Evolutionary conservation across 1,139 yeast species (phyloP).

Genomic region (Candida sp.): DNA sequence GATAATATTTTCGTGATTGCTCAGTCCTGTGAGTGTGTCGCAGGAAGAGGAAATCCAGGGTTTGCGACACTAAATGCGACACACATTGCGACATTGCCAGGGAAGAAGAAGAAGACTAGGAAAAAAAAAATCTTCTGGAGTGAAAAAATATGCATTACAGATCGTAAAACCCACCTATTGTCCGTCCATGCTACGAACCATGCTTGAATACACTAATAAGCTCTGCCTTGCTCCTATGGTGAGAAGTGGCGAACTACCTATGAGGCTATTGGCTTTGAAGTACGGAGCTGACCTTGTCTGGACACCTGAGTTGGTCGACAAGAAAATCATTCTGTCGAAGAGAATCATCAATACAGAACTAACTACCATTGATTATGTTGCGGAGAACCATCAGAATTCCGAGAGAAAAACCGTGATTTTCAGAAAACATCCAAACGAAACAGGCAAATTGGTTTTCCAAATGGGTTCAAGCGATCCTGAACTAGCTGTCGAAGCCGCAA

Average conservation of each 20-base stretch:
- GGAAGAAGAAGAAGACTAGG: neutral
- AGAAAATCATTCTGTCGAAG: slow-evolving; percentile 72
- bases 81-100: neutral
- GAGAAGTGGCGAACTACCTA: slow-evolving; percentile 92
- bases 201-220: slow-evolving; percentile 53
- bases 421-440: slow-evolving; percentile 63
- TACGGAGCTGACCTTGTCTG: slow-evolving; percentile 96
- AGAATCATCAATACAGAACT: slow-evolving; percentile 59
- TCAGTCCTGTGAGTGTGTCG: neutral
- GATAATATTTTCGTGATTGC: neutral
- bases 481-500: slow-evolving; percentile 88
- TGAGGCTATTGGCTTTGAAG: slow-evolving; percentile 74
- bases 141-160: too few species aligned
- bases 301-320: slow-evolving; percentile 95
- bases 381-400: slow-evolving; percentile 24
- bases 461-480: slow-evolving; percentile 87
- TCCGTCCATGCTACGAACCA: slow-evolving; percentile 10
- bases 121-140: neutral
- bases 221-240: slow-evolving; percentile 96
- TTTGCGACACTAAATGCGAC: neutral
- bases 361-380: slow-evolving; percentile 63
- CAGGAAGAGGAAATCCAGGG: neutral
- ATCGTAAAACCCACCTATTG: too few species aligned
- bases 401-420: slow-evolving; percentile 52
- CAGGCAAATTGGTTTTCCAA: slow-evolving; percentile 76